Evolutionary conservation across 2,329 filamentous ascomycete species (phyloP).

Genomic region (Colletotrichum lupini): DNA sequence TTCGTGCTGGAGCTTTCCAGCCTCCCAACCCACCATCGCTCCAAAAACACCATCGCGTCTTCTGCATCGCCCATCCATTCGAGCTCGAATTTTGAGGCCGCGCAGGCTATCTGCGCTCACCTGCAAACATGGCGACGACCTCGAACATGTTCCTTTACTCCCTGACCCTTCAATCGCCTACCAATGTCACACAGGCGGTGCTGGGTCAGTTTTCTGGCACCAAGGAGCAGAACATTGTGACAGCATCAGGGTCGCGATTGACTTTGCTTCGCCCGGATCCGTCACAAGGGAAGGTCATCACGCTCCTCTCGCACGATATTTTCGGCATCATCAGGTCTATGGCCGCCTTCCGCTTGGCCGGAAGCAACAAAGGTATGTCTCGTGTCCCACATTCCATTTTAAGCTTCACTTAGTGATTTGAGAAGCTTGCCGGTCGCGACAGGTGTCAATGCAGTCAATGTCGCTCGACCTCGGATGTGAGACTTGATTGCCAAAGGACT

Average conservation of each 20-base stretch:
- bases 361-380: slow-evolving; percentile 92
- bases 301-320: slow-evolving; percentile 89
- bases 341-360: slow-evolving; percentile 89
- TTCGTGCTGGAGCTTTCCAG: slow-evolving; percentile 32
- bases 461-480: slow-evolving; percentile 6
- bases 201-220: slow-evolving; percentile 96
- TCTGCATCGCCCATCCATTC: slow-evolving; percentile 20
- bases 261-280: slow-evolving; percentile 89
- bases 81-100: slow-evolving; percentile 48
- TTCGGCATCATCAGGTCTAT: slow-evolving; percentile 95
- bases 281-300: slow-evolving; percentile 85
- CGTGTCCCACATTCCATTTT: slow-evolving; percentile 48
- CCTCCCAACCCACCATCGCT: slow-evolving; percentile 30
- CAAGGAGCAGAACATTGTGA: slow-evolving; percentile 97
- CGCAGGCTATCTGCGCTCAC: slow-evolving; percentile 63
- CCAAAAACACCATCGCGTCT: slow-evolving; percentile 31
- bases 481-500: slow-evolving; percentile 30
- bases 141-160: slow-evolving; percentile 99
- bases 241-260: slow-evolving; percentile 89
- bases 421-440: slow-evolving; percentile 35
- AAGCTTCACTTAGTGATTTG: slow-evolving; percentile 76
- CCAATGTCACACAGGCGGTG: slow-evolving; percentile 89
- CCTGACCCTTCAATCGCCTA: slow-evolving; percentile 92
- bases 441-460: slow-evolving; percentile 10
- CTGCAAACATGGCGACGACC: slow-evolving; percentile 87